Base-by-base conservation (phyloP, 1,139 yeast species). In the Yamadazyma membranifaciens region DNA sequence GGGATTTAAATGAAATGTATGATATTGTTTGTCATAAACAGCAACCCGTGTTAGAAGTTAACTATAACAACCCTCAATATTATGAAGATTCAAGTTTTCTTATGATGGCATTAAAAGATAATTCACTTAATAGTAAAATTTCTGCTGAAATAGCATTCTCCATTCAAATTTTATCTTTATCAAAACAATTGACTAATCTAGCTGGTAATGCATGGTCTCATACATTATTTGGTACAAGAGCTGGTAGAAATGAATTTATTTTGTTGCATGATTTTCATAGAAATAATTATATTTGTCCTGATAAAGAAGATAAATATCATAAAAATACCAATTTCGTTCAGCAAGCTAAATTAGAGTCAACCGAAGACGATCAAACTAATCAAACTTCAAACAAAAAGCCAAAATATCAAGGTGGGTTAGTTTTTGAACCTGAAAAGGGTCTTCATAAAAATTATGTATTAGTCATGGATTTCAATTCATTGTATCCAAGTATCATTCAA, bases 141-240 rank as follows among this genome's bases (percentile, higher is more conserved):
- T 73, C 91, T 9, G 88, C 92, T 1, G 85, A 82, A 50, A 73
- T 92, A 46, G 91, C 96, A 0, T 81, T 88, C 57, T 74, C 84
- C 45, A 80, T 83, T 43, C 98, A 94, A 62, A 84, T 92, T 45
- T 68, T 94, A 43, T 87, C 97, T 0, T 72, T 94, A 45, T 86
- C 98, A 0, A 87, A 88, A 54, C 97, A 91, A 57, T 73, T 94
- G 56, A 92, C 99, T 4, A 86, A 85, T 51, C 69, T 94, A 49
- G 98, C 98, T 1, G 99, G 99, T 52, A 94, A 92, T 60, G 92
- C 97, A 0, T 94, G 99, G 99, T 80, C 95, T 2, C 89, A 87
- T 50, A 92, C 98, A 0, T 70, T 94, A 41, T 82, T 89, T 42
- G 99, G 99, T 63, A 87, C 98, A 0, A 79, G 99, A 56, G 95